These are phyloP conservation scores for Camillea tinctor DNA, from an alignment of 2,329 filamentous ascomycete genomes.

Conservation along the genomic window DNA sequence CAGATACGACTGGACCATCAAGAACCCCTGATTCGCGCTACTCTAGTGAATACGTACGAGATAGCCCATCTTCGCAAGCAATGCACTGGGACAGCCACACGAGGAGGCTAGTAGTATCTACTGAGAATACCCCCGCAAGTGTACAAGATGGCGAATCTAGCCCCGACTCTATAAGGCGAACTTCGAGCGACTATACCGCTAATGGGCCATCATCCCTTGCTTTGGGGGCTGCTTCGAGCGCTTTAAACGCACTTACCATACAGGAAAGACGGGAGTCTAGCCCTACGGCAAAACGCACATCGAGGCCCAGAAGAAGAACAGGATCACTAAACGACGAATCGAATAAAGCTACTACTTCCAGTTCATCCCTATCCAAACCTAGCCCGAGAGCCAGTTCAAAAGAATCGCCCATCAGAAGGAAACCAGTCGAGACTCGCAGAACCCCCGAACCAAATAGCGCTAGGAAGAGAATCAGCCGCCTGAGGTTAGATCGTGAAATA, in stretches of 20 bases:
- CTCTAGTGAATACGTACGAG: conserved; percentile 25
- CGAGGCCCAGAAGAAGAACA: conserved; percentile 15
- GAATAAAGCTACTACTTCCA: conserved; percentile 10
- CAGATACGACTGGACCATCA: conserved; percentile 19
- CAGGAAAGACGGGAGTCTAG: conserved; percentile 28
- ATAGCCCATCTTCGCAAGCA: conserved; percentile 32
- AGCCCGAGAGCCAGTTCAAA: conserved; percentile 15
- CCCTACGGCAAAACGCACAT: conserved; percentile 13
- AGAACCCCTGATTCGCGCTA: conserved; percentile 30
- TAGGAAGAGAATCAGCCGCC: conserved; percentile 18
- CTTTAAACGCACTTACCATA: conserved; percentile 40
- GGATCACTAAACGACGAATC: conserved; percentile 20
- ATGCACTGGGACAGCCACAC: conserved; percentile 56
- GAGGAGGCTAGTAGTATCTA: conserved; percentile 46
- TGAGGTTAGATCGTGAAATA: conserved; percentile 11
- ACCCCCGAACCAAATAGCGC: conserved; percentile 24
- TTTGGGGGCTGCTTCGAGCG: conserved; percentile 56
- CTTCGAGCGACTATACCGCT: conserved; percentile 41
- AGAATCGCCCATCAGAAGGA: conserved; percentile 17
- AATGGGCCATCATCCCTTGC: conserved; percentile 47
- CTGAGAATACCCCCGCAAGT: conserved; percentile 31
- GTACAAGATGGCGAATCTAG: conserved; percentile 31
- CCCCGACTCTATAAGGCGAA: conserved; percentile 31
- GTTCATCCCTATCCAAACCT: conserved; percentile 8
- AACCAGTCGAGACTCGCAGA: conserved; percentile 14